Evolutionary conservation across 1,139 yeast species (phyloP), one percentile per base, ranked within the genome.

Genomic region (Spencermartinsiella ligniputridi): DNA sequence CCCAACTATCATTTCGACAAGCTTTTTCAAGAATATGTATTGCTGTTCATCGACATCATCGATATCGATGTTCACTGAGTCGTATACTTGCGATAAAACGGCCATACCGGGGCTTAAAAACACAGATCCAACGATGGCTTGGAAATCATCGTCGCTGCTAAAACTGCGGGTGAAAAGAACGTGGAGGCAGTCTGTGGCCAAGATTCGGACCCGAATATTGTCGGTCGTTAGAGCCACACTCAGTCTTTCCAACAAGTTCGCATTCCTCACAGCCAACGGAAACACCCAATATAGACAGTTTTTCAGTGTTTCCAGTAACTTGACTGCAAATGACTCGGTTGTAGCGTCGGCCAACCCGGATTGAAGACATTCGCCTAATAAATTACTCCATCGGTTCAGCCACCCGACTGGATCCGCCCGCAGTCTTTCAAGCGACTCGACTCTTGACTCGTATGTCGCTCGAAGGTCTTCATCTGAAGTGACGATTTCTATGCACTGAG

Each of bases 1-100:
- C 1, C 95, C 88, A 33, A 92, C 95, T 40, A 90, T 79, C 87
- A 92, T 85, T 62, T 94, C 98, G 3, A 90, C 96, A 18, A 92
- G 76, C 64, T 92, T 90, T 61, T 92, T 92, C 52, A 86, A 69
- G 49, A 92, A 74, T 0, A 95, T 80, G 61, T 94, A 92, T 40
- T 72, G 67, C 30, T 76, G 75, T 57, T 89, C 97, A 61, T 89
- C 95, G 30, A 88, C 74, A 56, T 82, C 86, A 48, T 83, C 83
- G 0, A 92, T 78, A 58, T 88, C 84, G 27, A 85, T 69, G 44
- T 70, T 69, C 40, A 86, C 69, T 9, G 81, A 72, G 41, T 75
- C 74, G 62, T 82, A 89, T 35, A 88, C 87, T 41, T 72, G 74
- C 15, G 78, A 66, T 42, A 92, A 72, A 56, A 87, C 75, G 41